A percentile compares a stretch with the other conserved stretches of the same genome.
phyloP scores from a whole-genome alignment of 805 yeast genomes.

The Suhomyces pyralidae region DNA sequence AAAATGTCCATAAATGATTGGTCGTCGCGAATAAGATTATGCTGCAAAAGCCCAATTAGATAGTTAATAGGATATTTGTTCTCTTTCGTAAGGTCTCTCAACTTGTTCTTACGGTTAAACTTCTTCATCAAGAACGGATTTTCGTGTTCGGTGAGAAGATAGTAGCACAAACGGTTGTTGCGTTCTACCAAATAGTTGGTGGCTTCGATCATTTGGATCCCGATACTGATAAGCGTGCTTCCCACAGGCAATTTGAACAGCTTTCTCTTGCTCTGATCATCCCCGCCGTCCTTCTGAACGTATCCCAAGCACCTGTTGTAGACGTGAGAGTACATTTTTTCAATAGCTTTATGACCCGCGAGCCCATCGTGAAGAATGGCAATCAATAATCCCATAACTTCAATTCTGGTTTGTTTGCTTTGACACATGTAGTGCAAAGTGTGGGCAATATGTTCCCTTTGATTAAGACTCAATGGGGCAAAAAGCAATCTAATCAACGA shows the following conservation, averaged over 20 bases:
- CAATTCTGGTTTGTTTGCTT: slow-evolving; percentile 75
- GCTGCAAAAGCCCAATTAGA: slow-evolving; percentile 59
- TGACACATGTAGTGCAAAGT: slow-evolving; percentile 65
- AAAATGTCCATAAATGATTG: slow-evolving; percentile 72
- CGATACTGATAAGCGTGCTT: slow-evolving; percentile 66
- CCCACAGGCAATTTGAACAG: slow-evolving; percentile 50
- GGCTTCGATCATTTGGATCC: slow-evolving; percentile 74
- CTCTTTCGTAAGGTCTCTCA: slow-evolving; percentile 25
- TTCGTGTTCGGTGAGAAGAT: slow-evolving; percentile 74
- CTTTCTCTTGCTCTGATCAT: slow-evolving; percentile 7
- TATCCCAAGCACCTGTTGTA: slow-evolving; percentile 43
- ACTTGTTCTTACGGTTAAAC: slow-evolving; percentile 29
- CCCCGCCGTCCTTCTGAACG: slow-evolving; percentile 6
- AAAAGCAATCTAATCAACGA: slow-evolving; percentile 68
- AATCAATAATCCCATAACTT: slow-evolving; percentile 64
- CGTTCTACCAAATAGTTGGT: slow-evolving; percentile 67
- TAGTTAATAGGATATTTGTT: slow-evolving; percentile 71
- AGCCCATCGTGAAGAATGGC: slow-evolving; percentile 77
- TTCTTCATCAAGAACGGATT: slow-evolving; percentile 36
- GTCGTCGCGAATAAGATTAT: slow-evolving; percentile 65
- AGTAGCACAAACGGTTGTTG: slow-evolving; percentile 65
- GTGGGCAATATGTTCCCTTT: slow-evolving; percentile 62
- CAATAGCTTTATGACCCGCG: slow-evolving; percentile 55
- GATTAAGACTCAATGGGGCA: slow-evolving; percentile 63
- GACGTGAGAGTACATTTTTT: slow-evolving; percentile 57